Base-by-base conservation (phyloP, 2,329 filamentous ascomycete species). In the Neofusicoccum laricinum region DNA sequence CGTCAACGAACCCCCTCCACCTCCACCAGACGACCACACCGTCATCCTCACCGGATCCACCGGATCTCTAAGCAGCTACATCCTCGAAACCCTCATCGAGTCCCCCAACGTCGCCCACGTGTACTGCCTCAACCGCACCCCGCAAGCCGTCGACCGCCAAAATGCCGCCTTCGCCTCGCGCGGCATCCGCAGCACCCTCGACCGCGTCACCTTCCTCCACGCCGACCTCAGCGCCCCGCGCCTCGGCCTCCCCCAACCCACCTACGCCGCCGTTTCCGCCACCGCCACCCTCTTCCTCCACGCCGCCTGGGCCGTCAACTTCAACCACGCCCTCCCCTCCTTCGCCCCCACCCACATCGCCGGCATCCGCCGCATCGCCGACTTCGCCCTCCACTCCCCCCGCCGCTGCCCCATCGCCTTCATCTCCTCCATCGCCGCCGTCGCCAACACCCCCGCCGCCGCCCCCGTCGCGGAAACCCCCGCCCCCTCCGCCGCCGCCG, bases 221-320 rank as follows among this genome's bases (percentile, higher is more conserved):
- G 48, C 58, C 63, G 62, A 68, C 43, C 62, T 69, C 34, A 53
- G 34, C 50, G 41, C 63, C 12, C 32, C 40, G 5, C 64, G 30
- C 11, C 63, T 69, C 17, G 67, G 64, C 5, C 68, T 69, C 0
- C 63, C 65, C 4, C 40, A 63, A 11, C 46, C 30, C 1, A 50
- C 45, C 0, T 65, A 65, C 46, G 38, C 40, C 38, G 15, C 41
- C 32, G 48, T 65, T 3, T 6, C 46, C 1, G 14, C 30, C 2
- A 12, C 25, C 1, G 68, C 72, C 12, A 72, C 71, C 32, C 53
- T 69, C 30, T 67, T 76, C 64, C 71, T 77, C 43, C 76, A 78
- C 70, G 76, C 74, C 58, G 75, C 75, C 0, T 78, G 75, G 75
- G 69, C 73, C 1, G 75, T 78, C 14, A 69, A 77, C 65, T 77